A percentile compares a stretch with the other conserved stretches of the same genome.
phyloP scores from a whole-genome alignment of 1,284 basidiomycete genomes.

The Coniophora puteana region DNA sequence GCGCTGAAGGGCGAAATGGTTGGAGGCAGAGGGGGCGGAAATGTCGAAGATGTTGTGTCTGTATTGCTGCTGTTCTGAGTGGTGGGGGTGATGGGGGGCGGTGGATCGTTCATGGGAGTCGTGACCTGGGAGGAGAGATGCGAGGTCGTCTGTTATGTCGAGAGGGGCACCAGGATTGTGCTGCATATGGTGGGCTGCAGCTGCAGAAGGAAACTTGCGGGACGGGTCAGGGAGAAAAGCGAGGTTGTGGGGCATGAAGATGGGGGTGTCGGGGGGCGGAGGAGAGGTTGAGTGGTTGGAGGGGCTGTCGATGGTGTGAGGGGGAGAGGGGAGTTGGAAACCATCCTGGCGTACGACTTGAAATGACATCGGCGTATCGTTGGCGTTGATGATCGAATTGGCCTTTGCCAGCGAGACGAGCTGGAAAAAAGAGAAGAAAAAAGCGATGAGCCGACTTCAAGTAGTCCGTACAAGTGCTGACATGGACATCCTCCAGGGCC shows the following conservation, averaged over 20 bases:
- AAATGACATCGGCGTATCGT: constrained; percentile 4
- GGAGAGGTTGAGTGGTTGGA: constrained; percentile 28
- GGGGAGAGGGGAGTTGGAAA: constrained; percentile 54
- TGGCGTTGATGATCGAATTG: neutral
- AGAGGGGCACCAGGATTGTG: constrained; percentile 24
- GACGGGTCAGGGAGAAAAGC: constrained; percentile 46
- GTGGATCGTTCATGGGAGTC: constrained; percentile 36
- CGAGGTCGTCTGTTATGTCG: constrained; percentile 65
- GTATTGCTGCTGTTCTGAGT: constrained; percentile 35
- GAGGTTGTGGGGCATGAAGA: constrained; percentile 38
- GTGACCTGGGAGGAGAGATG: constrained; percentile 46
- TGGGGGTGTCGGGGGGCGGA: constrained; percentile 22
- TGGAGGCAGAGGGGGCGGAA: constrained; percentile 36
- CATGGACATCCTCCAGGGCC: constrained; percentile 13
- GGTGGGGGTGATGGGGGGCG: constrained; percentile 26
- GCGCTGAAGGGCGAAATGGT: constrained; percentile 19
- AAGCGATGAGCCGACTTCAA: neutral
- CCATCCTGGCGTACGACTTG: constrained; percentile 49
- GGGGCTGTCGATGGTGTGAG: constrained; percentile 32
- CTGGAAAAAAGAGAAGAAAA: neutral
- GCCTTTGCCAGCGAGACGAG: neutral
- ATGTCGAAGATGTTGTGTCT: constrained; percentile 76
- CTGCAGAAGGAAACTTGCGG: constrained; percentile 40
- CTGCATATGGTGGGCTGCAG: constrained; percentile 14
- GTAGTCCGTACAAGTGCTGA: constrained; percentile 16